Conservation (phyloP, 148 eudicot genomes). For the Spergularia bocconei region DNA sequence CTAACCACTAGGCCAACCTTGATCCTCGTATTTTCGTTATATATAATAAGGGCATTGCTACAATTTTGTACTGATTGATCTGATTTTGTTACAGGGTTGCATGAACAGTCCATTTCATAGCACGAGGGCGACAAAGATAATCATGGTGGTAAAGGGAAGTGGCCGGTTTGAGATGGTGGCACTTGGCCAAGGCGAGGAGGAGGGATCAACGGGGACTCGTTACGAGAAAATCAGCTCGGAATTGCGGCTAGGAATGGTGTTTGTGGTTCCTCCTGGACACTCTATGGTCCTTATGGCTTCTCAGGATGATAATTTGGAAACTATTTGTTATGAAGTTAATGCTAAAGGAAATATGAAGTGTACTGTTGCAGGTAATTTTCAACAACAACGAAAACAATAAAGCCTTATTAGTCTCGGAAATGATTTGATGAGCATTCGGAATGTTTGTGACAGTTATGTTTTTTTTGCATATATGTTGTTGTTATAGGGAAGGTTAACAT, state of each 20-base stretch:
- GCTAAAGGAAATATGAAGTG: constrained; percentile 45
- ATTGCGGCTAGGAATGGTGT: constrained; percentile 45
- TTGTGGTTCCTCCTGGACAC: constrained; percentile 75
- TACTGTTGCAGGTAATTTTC: constrained; percentile 50
- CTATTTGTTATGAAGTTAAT: constrained; percentile 57
- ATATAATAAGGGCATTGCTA: not conserved
- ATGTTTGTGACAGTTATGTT: not conserved
- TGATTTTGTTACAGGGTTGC: constrained; percentile 36
- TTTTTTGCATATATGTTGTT: not conserved
- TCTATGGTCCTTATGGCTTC: constrained; percentile 64
- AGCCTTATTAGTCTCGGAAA: constrained; percentile 8
- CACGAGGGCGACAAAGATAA: constrained; percentile 62
- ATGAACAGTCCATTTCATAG: constrained; percentile 55
- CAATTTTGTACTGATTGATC: not conserved
- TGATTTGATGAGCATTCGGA: too few relatives aligned
- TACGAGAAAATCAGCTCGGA: constrained; percentile 47
- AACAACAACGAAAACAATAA: not conserved
- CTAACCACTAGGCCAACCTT: too few relatives aligned
- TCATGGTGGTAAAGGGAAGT: constrained; percentile 48
- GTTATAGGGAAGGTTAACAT: constrained; percentile 7
- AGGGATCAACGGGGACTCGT: constrained; percentile 21
- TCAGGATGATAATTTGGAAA: constrained; percentile 44
- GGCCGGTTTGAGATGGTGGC: constrained; percentile 77
- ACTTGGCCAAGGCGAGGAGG: constrained; percentile 33
- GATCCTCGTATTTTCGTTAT: too few relatives aligned